Evolutionary conservation across 1,284 basidiomycete species (phyloP), one percentile per base, ranked within the genome.

Genomic region (Abortiporus biennis): DNA sequence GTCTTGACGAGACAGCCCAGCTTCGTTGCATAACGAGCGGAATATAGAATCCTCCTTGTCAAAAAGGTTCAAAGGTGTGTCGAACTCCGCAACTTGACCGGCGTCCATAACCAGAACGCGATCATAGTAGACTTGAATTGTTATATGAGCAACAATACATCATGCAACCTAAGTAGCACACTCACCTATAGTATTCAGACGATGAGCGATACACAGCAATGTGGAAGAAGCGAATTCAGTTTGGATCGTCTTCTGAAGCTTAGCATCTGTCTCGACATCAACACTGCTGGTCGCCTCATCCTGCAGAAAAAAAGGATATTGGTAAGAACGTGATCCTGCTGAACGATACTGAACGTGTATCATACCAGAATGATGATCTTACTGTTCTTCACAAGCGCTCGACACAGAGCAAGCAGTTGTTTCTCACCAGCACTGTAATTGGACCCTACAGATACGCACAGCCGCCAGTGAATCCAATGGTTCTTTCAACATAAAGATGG

Each of bases 221-320:
- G 78, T 82, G 16, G 72, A 73, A 1, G 65, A 50, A 1, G 74
- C 66, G 53, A 90, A 88, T 52, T 86, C 83, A 22, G 72, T 71
- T 52, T 80, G 76, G 45, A 92, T 87, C 0, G 85, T 88, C 19
- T 68, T 67, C 50, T 88, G 86, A 31, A 91, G 67, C 60, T 82
- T 83, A 2, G 82, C 73, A 57, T 91, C 87, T 21, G 84, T 90
- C 54, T 88, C 86, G 20, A 85, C 77, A 50, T 93, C 90, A 15
- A 92, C 85, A 37, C 74, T 86, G n/a, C 85, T 86, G 1, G 88
- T 91, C 0, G 87, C 86, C 59, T 90, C 84, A 51, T 83, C 81
- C 71, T 76, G 49, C 12, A 36, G 35, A 8, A 29, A 9, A 22
- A 19, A 27, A 36, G 11, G 48, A 35, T 40, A 47, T 29, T 29